These are phyloP conservation scores for Naematelia aurantialba DNA, from an alignment of 768 basidiomycete species.

Conservation along the genomic window DNA sequence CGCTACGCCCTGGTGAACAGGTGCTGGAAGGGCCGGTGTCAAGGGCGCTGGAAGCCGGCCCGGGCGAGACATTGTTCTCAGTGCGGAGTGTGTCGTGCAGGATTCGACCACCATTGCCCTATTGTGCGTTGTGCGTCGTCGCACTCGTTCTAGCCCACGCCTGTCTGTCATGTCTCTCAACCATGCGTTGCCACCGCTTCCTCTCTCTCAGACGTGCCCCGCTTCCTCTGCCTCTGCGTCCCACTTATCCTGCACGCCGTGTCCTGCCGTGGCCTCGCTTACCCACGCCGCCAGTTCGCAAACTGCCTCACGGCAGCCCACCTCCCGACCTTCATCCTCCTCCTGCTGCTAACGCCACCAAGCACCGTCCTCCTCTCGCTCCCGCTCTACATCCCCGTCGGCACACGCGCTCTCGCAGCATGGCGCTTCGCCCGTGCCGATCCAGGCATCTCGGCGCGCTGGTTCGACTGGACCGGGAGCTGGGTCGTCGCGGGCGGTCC, in stretches of 20 bases:
- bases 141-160: not conserved
- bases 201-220: too few relatives aligned
- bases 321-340: constrained; percentile 39
- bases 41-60: constrained; percentile 51
- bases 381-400: constrained; percentile 25
- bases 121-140: constrained; percentile 25
- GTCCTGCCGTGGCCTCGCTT: too few relatives aligned
- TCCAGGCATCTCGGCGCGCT: constrained; percentile 10
- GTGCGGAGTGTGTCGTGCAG: constrained; percentile 46
- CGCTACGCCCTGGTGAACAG: constrained; percentile 24
- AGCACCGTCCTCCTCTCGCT: constrained; percentile 28
- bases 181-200: too few relatives aligned
- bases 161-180: too few relatives aligned
- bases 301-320: constrained; percentile 48
- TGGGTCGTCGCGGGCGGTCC: constrained; percentile 41
- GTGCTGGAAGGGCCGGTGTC: constrained; percentile 47
- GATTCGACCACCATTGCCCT: constrained; percentile 52
- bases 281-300: constrained; percentile 32
- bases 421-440: constrained; percentile 11
- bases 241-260: too few relatives aligned
- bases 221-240: too few relatives aligned
- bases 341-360: constrained; percentile 40
- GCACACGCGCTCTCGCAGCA: constrained; percentile 13
- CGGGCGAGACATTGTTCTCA: constrained; percentile 49
- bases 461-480: constrained; percentile 32